Conservation (phyloP, 1,139 yeast genomes). For the Nakaseomyces kungkrabaensis region DNA sequence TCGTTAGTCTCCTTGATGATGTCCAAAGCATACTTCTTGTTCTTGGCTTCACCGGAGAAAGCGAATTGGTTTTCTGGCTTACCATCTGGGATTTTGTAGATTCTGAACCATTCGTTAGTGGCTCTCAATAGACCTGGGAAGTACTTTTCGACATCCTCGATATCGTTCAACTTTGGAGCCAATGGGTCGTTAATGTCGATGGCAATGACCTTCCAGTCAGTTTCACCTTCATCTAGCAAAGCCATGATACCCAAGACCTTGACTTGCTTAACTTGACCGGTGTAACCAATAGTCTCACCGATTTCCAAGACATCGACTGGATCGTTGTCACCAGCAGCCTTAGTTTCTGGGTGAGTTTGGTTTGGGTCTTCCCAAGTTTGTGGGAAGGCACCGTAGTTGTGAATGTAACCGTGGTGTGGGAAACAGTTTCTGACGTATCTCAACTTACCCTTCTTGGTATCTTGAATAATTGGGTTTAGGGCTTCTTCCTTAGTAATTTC, state of each 20-base stretch:
- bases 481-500: slow-evolving; percentile 61
- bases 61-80: slow-evolving; percentile 84
- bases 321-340: slow-evolving; percentile 80
- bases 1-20: slow-evolving; percentile 59
- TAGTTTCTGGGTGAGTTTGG: slow-evolving; percentile 58
- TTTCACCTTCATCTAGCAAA: slow-evolving; percentile 82
- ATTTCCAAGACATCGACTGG: slow-evolving; percentile 88
- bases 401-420: slow-evolving; percentile 95
- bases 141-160: slow-evolving; percentile 63
- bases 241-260: slow-evolving; percentile 83
- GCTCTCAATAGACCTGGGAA: slow-evolving; percentile 77
- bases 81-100: slow-evolving; percentile 85
- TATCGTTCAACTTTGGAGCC: slow-evolving; percentile 60
- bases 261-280: slow-evolving; percentile 74
- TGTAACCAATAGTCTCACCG: slow-evolving; percentile 58
- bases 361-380: slow-evolving; percentile 96
- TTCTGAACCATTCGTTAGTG: slow-evolving; percentile 84
- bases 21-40: slow-evolving; percentile 62
- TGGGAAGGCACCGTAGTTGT: slow-evolving; percentile 96
- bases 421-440: slow-evolving; percentile 83
- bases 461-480: slow-evolving; percentile 80
- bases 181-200: slow-evolving; percentile 67
- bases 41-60: slow-evolving; percentile 70
- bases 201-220: slow-evolving; percentile 87
- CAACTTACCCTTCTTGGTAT: slow-evolving; percentile 79